Evolutionary conservation across 2,329 filamentous ascomycete species (phyloP), one percentile per base, ranked within the genome.

Genomic region (Stachybotrys elegans): DNA sequence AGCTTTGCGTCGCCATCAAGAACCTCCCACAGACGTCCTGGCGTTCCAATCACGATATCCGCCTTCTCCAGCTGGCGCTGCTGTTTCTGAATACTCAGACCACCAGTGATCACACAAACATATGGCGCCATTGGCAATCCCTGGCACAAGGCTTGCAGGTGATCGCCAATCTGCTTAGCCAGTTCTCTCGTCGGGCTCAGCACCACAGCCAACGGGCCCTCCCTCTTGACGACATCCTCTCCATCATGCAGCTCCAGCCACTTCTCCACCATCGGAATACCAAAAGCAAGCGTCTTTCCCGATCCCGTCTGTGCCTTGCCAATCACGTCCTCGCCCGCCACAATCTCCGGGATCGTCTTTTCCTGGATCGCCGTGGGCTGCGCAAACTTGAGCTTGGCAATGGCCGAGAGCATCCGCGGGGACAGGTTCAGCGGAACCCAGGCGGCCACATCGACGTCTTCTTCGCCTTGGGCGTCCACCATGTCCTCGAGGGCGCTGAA

Each of bases 301-400:
- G 93, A 97, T 52, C 93, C 93, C 0, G 93, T 98, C 11, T 92
- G 86, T 2, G 93, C 93, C 68, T 98, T 98, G 34, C 93, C 93
- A 51, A 98, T 86, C 14, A 97, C 85, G 64, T 98, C 92, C 60
- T 88, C 86, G 0, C 92, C 92, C 6, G 81, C 79, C 17, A 92
- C 62, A 37, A 96, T 87, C 43, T 87, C 78, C 0, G 93, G 91
- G 54, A 98, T 95, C 1, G 88, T 75, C 25, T 81, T 75, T 17
- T 74, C 68, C 62, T 98, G 93, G 46, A 98, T 95, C 1, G 78
- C 67, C 0, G 91, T 96, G 1, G 93, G 93, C 46, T 80, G 83
- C 5, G 76, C 61, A 60, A 97, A 97, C 46, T 84, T 86, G 48
- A 97, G 72, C 53, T 83, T 86, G 3, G 88, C 84, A 23, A 98